These are phyloP conservation scores for Suillus lakei DNA, from an alignment of 768 basidiomycete genomes.

Conservation along the genomic window DNA sequence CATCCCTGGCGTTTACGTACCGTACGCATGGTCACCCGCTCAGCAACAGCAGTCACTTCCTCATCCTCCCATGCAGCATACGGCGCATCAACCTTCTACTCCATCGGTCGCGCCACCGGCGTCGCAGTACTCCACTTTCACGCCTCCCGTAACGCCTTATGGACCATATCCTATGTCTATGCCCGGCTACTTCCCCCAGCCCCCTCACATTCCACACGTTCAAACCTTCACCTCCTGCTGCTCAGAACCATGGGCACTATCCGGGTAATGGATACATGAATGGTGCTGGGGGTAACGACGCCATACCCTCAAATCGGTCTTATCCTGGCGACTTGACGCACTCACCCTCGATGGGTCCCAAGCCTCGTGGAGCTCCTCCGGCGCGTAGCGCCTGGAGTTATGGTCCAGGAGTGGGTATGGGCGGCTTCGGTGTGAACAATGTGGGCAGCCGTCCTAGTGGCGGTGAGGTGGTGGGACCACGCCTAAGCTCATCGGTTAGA, in stretches of 20 bases:
- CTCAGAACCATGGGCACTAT: constrained; percentile 31
- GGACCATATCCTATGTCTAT: constrained; percentile 42
- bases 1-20: constrained; percentile 34
- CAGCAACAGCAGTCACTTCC: constrained; percentile 37
- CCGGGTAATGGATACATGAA: constrained; percentile 34
- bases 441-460: constrained; percentile 26
- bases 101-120: constrained; percentile 34
- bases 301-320: constrained; percentile 25
- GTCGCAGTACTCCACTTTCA: constrained; percentile 37
- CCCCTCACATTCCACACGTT: constrained; percentile 32
- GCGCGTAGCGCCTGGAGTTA: constrained; percentile 69
- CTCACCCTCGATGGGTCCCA: constrained; percentile 28
- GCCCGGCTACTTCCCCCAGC: constrained; percentile 37
- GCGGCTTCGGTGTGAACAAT: constrained; percentile 43
- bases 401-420: constrained; percentile 62
- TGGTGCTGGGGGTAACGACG: constrained; percentile 21
- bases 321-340: constrained; percentile 38
- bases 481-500: constrained; percentile 56
- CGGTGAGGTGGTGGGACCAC: constrained; percentile 64
- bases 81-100: constrained; percentile 36
- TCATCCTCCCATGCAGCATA: constrained; percentile 47
- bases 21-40: constrained; percentile 35
- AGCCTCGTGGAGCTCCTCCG: constrained; percentile 41
- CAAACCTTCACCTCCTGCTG: constrained; percentile 31
- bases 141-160: constrained; percentile 36